Conservation (phyloP, 108 stramenopile genomes). For the Cylindrotheca closterium region DNA sequence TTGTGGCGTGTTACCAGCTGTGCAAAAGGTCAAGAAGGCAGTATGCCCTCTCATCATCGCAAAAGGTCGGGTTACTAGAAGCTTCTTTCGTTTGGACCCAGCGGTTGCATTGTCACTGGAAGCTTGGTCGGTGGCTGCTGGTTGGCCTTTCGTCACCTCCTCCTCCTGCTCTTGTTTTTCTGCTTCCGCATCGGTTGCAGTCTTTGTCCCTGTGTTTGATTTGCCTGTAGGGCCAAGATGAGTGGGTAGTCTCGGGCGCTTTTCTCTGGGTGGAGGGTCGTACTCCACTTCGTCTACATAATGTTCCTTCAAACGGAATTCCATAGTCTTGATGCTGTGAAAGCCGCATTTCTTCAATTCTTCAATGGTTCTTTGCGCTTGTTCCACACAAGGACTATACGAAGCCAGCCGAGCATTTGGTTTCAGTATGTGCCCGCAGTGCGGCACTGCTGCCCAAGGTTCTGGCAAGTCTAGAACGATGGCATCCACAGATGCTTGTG, state of each 20-base stretch:
- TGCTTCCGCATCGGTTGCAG: not conserved
- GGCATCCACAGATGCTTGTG: conserved; percentile 77
- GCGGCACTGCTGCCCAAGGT: conserved; percentile 90
- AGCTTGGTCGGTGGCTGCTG: conserved; percentile 7
- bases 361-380: conserved; percentile 73
- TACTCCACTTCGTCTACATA: conserved; percentile 73
- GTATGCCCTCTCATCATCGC: conserved; percentile 93
- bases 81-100: conserved; percentile 31
- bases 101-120: conserved; percentile 14
- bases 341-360: conserved; percentile 71
- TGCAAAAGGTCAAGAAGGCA: conserved; percentile 95
- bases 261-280: conserved; percentile 49
- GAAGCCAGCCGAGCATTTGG: conserved; percentile 74
- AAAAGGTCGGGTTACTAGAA: conserved; percentile 75
- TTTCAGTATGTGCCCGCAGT: conserved; percentile 76
- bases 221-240: conserved; percentile 19
- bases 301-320: conserved; percentile 81
- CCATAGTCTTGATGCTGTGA: conserved; percentile 83
- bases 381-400: conserved; percentile 96
- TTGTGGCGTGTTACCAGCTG: conserved; percentile 54
- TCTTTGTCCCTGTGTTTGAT: not conserved
- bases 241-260: conserved; percentile 31
- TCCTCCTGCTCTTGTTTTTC: conserved; percentile 23
- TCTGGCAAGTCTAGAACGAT: conserved; percentile 93
- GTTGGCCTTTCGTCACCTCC: conserved; percentile 12